phyloP scores from a whole-genome alignment of 176 grass and related monocot genomes.

The Secale cereale region DNA sequence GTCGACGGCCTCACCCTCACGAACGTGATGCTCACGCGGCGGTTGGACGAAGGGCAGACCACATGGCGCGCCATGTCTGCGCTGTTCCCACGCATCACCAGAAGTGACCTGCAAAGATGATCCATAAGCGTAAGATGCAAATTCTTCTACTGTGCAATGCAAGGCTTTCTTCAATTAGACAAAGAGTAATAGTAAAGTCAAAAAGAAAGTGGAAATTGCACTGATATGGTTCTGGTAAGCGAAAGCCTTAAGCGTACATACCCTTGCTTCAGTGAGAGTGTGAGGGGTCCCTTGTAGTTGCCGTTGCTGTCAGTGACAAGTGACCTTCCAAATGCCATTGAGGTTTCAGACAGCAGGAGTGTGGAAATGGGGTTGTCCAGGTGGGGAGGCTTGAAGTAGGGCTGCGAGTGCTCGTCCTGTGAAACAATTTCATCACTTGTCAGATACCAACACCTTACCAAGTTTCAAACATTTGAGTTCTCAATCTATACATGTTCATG shows the following conservation, averaged over 20 bases:
- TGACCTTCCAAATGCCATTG: slow-evolving; percentile 86
- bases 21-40: slow-evolving; percentile 85
- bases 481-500: no score
- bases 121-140: background rate
- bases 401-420: slow-evolving; percentile 93
- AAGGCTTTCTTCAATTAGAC: no score
- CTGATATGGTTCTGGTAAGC: background rate
- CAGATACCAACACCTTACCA: background rate
- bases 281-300: slow-evolving; percentile 92
- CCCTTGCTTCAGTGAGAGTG: slow-evolving; percentile 90
- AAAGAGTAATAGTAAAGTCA: background rate
- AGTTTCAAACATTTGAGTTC: background rate
- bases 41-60: slow-evolving; percentile 76
- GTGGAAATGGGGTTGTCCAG: slow-evolving; percentile 98
- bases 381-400: slow-evolving; percentile 96
- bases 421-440: slow-evolving; percentile 8
- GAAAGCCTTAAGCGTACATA: slow-evolving; percentile 33
- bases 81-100: slow-evolving; percentile 98
- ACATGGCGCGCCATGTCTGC: slow-evolving; percentile 95
- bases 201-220: background rate
- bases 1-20: slow-evolving; percentile 60
- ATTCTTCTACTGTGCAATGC: background rate
- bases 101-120: slow-evolving; percentile 57
- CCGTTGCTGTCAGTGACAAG: slow-evolving; percentile 87
- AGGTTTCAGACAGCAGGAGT: slow-evolving; percentile 82